Base-by-base conservation (phyloP, 768 basidiomycete species). In the Suillus americanus region DNA sequence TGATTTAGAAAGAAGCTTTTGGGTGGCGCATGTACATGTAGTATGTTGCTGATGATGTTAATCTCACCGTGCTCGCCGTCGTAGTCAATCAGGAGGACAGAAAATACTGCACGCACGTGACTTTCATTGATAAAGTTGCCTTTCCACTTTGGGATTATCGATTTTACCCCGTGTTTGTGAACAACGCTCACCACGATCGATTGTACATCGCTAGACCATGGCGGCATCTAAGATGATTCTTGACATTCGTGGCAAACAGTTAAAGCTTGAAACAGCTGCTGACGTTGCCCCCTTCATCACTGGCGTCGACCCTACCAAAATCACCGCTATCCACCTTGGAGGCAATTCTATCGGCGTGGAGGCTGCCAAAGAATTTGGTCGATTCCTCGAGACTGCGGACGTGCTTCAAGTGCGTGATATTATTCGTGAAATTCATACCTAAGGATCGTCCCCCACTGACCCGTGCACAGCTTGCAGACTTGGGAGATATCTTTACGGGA, bases 401-500 rank as follows among this genome's bases (percentile, higher is more conserved):
- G 78, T 76, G 2, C 77, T 99, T 57, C 90, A 89, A 84, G 96
- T 94, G 66, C 61, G 84, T 74, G 8, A 37, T n/a, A 4, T 60
- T n/a, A 3, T 13, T 7, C 28, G 2, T 18, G 20, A 35, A 43
- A 12, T 60, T 40, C 35, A 43, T n/a, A 46, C 57, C 41, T 62
- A 43, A 38, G 6, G 30, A 63, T 51, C 37, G 62, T 60, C 68
- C 51, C 35, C 40, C 62, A 48, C 60, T n/a, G 46, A 43, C 30
- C 23, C 20, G 18, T 48, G 54, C 54, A 35, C 74, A 99, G 97
- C 80, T 97, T 65, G 97, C 96, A 69, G 90, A 99, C 80, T 92
- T 98, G 68, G 91, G 94, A 37, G 97, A 98, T 79, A 96, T 99
- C 78, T 99, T 99, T 80, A 98, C 97, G 3, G 94, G 96, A 62